Evolutionary conservation across 1,284 basidiomycete species (phyloP).

Genomic region (Naganishia cerealis): DNA sequence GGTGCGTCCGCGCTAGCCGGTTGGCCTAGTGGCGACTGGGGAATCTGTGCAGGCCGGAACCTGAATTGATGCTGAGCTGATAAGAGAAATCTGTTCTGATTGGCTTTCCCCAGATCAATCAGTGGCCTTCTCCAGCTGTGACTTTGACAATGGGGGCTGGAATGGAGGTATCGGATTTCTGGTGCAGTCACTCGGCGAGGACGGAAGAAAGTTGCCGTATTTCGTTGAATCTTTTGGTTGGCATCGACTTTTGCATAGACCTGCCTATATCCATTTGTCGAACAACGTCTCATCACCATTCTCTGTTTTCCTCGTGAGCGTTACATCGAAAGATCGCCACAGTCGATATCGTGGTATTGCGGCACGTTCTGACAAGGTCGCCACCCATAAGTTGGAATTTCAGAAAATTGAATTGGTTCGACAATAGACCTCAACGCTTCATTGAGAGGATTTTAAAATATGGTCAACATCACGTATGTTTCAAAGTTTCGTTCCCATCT

Average conservation of each 20-base stretch:
- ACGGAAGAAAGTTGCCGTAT: constrained; percentile 15
- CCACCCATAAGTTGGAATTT: neutral
- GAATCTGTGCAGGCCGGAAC: constrained; percentile 3
- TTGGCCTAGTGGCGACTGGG: neutral
- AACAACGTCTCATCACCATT: neutral
- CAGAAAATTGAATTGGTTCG: neutral
- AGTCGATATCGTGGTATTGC: no score
- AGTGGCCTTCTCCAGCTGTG: constrained; percentile 1
- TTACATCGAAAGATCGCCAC: no score
- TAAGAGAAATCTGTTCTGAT: constrained; percentile 18
- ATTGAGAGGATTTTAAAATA: neutral
- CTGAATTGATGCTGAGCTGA: neutral
- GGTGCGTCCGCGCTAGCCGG: neutral
- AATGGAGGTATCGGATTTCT: constrained; percentile 22
- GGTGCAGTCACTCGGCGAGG: neutral
- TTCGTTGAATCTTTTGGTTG: neutral
- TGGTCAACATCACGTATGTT: constrained; percentile 35
- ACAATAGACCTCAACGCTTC: no score
- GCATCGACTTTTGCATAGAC: neutral
- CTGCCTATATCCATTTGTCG: neutral
- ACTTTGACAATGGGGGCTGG: neutral
- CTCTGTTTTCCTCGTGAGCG: no score
- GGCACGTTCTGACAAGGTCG: neutral
- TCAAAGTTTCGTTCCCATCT: neutral
- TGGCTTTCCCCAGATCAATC: constrained; percentile 9